phyloP scores from a whole-genome alignment of 257 asterid genomes.

The Nicotiana obtusifolia region DNA sequence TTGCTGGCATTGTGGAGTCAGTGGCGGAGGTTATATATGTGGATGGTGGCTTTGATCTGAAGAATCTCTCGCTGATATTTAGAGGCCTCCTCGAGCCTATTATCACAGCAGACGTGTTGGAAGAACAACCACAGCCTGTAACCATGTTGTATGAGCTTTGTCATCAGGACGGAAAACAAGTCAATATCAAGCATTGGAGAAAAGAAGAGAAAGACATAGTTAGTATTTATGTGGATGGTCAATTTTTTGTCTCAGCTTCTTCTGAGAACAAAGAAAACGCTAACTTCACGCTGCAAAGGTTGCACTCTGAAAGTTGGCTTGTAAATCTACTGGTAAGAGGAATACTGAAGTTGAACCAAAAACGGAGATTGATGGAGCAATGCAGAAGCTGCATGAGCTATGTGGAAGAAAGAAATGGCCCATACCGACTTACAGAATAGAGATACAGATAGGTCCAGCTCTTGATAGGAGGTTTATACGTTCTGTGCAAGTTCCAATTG shows the following conservation, averaged over 20 bases:
- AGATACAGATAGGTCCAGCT: slow-evolving; percentile 41
- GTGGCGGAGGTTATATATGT: slow-evolving; percentile 60
- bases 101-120: slow-evolving; percentile 40
- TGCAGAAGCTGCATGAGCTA: slow-evolving; percentile 55
- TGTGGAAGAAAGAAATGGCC: slow-evolving; percentile 73
- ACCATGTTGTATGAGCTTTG: slow-evolving; percentile 55
- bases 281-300: slow-evolving; percentile 68
- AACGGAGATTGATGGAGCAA: slow-evolving; percentile 45
- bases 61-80: slow-evolving; percentile 25
- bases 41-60: slow-evolving; percentile 26
- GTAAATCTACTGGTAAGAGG: neutral
- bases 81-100: slow-evolving; percentile 60
- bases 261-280: slow-evolving; percentile 64
- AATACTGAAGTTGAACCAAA: slow-evolving; percentile 24
- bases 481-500: slow-evolving; percentile 50
- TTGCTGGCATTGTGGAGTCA: slow-evolving; percentile 75
- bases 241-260: slow-evolving; percentile 43
- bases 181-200: slow-evolving; percentile 32
- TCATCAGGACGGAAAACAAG: slow-evolving; percentile 56
- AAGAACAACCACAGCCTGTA: slow-evolving; percentile 47
- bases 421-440: slow-evolving; percentile 56
- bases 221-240: slow-evolving; percentile 51
- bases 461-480: slow-evolving; percentile 50
- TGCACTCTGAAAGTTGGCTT: slow-evolving; percentile 41
- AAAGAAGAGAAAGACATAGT: slow-evolving; percentile 38